A percentile compares a stretch with the other conserved stretches of the same genome.
Evolutionary conservation across 495 filamentous ascomycete species (phyloP).

Genomic region (Tuber calosporum): DNA sequence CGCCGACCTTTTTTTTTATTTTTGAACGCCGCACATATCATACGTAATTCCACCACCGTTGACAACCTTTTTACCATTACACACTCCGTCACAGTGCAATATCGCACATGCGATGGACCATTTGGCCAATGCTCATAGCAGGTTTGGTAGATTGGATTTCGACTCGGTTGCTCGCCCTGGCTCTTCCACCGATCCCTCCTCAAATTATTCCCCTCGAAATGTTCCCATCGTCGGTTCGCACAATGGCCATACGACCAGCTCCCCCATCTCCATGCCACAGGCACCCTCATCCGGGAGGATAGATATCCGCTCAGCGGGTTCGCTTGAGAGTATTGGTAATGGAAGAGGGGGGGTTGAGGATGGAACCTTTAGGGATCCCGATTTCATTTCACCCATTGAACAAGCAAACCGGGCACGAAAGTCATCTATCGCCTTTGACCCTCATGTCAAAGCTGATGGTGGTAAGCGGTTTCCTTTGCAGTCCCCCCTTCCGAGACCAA

Average conservation of each 20-base stretch:
- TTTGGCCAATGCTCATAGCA: slow-evolving; percentile 26
- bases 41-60: background rate
- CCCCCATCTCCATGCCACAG: slow-evolving; percentile 18
- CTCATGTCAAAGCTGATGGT: slow-evolving; percentile 44
- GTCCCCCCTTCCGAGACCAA: slow-evolving; percentile 41
- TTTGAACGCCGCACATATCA: slow-evolving; percentile 3
- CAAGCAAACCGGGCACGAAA: slow-evolving; percentile 32
- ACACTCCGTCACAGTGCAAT: slow-evolving; percentile 21
- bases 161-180: slow-evolving; percentile 23
- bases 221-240: slow-evolving; percentile 9
- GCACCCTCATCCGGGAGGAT: slow-evolving; percentile 27
- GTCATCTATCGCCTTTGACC: slow-evolving; percentile 45
- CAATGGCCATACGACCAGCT: slow-evolving; percentile 19
- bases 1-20: background rate
- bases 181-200: slow-evolving; percentile 23
- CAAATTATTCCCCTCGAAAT: background rate
- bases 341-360: background rate
- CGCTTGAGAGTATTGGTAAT: slow-evolving; percentile 12
- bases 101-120: slow-evolving; percentile 37
- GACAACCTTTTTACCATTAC: slow-evolving; percentile 1
- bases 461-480: slow-evolving; percentile 42
- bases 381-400: slow-evolving; percentile 19
- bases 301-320: slow-evolving; percentile 21
- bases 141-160: slow-evolving; percentile 31
- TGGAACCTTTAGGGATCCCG: background rate